Conservation (phyloP, 2,329 filamentous ascomycete species). For the Laburnicola sp. region DNA sequence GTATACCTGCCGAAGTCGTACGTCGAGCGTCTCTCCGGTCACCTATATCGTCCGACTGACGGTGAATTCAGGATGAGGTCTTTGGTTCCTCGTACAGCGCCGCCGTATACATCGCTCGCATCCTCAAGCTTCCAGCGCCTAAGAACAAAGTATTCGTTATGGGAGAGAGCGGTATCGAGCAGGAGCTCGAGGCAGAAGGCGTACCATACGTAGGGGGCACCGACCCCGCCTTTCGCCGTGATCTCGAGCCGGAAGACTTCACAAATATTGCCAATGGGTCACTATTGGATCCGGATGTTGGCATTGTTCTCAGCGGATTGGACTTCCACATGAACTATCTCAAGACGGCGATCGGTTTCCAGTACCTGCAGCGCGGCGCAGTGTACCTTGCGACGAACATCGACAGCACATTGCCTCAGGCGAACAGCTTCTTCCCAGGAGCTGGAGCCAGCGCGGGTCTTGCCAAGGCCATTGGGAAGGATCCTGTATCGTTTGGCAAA, state of each 20-base stretch:
- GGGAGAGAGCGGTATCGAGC: conserved; percentile 87
- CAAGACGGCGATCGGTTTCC: conserved; percentile 81
- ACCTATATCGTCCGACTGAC: conserved; percentile 7
- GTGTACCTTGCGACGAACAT: conserved; percentile 90
- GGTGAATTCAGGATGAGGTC: conserved; percentile 71
- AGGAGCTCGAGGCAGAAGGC: conserved; percentile 79
- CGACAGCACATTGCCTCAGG: conserved; percentile 84
- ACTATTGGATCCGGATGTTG: conserved; percentile 84
- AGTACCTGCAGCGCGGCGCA: conserved; percentile 82
- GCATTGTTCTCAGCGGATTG: conserved; percentile 83
- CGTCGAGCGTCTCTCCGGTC: conserved; percentile 13
- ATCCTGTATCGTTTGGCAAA: conserved; percentile 83
- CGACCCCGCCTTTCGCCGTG: conserved; percentile 74
- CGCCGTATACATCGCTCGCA: conserved; percentile 92
- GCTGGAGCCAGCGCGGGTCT: conserved; percentile 83
- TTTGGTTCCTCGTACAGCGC: conserved; percentile 96
- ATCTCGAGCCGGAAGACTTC: conserved; percentile 81
- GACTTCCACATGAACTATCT: conserved; percentile 97
- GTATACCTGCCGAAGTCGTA: conserved; percentile 73
- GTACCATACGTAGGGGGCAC: conserved; percentile 84
- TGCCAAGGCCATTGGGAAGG: conserved; percentile 62
- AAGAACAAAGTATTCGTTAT: conserved; percentile 95
- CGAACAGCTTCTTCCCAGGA: conserved; percentile 83
- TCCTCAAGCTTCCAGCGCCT: conserved; percentile 74
- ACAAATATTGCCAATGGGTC: conserved; percentile 70